Evolutionary conservation across 139 green algal genomes (phyloP).

Genomic region (Micractinium sp.): DNA sequence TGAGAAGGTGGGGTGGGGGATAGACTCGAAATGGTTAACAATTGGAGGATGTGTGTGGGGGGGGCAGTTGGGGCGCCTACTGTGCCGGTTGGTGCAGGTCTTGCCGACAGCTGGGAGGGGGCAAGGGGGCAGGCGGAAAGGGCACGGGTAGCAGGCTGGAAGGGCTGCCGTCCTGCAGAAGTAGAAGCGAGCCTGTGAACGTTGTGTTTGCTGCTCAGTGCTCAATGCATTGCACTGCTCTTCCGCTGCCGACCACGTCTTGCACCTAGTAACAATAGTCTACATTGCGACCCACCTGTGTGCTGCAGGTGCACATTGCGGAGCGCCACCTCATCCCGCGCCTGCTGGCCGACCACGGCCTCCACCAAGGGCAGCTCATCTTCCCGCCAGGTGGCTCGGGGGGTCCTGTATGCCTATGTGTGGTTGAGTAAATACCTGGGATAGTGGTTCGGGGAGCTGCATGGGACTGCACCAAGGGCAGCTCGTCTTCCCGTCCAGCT

Average conservation of each 20-base stretch:
- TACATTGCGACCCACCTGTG: too few species aligned
- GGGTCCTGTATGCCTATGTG: not conserved
- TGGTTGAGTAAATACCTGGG: too few species aligned
- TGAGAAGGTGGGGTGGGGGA: slow-evolving; percentile 77
- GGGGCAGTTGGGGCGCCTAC: not conserved
- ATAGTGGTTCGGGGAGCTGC: not conserved
- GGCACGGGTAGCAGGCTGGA: not conserved
- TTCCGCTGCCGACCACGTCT: too few species aligned
- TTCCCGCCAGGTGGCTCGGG: slow-evolving; percentile 50
- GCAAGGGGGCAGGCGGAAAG: too few species aligned
- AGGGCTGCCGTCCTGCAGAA: not conserved
- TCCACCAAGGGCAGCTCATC: slow-evolving; percentile 59
- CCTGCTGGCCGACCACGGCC: slow-evolving; percentile 68
- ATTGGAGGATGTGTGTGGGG: too few species aligned
- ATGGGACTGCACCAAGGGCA: not conserved
- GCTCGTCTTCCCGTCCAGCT: not conserved
- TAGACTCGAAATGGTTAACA: too few species aligned
- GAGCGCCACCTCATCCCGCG: slow-evolving; percentile 89
- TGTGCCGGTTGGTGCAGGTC: not conserved
- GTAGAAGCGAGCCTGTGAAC: not conserved
- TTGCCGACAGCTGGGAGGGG: too few species aligned
- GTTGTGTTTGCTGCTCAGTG: not conserved
- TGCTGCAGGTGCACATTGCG: slow-evolving; percentile 73
- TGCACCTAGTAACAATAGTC: too few species aligned
- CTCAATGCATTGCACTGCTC: too few species aligned